phyloP scores from a whole-genome alignment of 352 stramenopile species.

The Elongisporangium prolatum region DNA sequence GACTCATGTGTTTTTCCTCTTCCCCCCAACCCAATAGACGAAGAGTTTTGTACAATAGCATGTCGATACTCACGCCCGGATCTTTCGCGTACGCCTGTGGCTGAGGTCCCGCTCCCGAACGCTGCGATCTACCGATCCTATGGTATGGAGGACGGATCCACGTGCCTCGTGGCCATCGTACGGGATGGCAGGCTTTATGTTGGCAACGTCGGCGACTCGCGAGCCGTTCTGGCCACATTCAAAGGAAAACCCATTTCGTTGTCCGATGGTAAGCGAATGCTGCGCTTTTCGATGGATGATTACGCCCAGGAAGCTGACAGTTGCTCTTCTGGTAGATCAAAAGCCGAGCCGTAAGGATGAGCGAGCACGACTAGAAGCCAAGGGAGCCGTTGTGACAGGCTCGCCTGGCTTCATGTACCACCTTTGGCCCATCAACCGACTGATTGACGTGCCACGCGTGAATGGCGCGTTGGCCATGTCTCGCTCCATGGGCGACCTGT shows the following conservation, averaged over 20 bases:
- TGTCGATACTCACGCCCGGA: conserved; percentile 30
- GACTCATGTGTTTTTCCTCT: conserved; percentile 5
- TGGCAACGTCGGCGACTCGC: conserved; percentile 82
- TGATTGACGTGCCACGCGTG: conserved; percentile 77
- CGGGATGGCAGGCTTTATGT: conserved; percentile 63
- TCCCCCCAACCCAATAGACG: conserved; percentile 21
- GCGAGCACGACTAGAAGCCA: conserved; percentile 59
- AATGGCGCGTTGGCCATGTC: conserved; percentile 81
- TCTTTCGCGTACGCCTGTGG: conserved; percentile 15
- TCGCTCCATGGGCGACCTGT: conserved; percentile 77
- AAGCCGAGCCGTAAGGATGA: conserved; percentile 80
- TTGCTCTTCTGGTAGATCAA: conserved; percentile 53
- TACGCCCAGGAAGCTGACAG: not conserved
- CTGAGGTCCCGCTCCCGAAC: conserved; percentile 11
- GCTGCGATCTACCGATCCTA: conserved; percentile 27
- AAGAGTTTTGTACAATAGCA: conserved; percentile 64
- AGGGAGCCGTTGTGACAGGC: conserved; percentile 60
- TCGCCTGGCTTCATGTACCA: conserved; percentile 59
- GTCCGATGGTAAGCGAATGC: conserved; percentile 32
- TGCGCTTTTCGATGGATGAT: not conserved
- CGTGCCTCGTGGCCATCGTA: conserved; percentile 72
- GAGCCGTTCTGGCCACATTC: conserved; percentile 57
- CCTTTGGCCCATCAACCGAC: conserved; percentile 70
- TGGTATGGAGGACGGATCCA: conserved; percentile 74
- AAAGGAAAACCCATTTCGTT: conserved; percentile 52